These are phyloP conservation scores for Arthrobotrys sphaeroides DNA, from an alignment of 2,329 filamentous ascomycete species.

Conservation along the genomic window DNA sequence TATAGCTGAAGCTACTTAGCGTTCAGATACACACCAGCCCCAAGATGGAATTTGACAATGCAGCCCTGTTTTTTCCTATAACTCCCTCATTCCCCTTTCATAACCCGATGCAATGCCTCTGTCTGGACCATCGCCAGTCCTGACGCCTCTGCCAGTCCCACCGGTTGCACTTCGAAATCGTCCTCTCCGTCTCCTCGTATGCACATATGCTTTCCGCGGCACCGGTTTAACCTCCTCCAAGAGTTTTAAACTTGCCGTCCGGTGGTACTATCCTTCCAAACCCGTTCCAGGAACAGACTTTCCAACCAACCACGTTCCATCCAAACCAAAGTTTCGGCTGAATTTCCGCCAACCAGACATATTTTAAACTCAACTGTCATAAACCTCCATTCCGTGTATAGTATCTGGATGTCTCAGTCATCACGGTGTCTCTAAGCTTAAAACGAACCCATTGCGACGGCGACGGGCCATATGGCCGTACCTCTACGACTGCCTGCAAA, in stretches of 20 bases:
- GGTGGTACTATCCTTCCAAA: constrained; percentile 8
- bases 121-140: too few species aligned
- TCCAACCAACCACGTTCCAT: constrained; percentile 21
- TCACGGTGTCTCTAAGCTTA: constrained; percentile 53
- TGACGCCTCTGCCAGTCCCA: too few species aligned
- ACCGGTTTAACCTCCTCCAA: constrained; percentile 5
- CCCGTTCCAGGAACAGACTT: constrained; percentile 20
- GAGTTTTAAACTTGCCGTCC: background rate
- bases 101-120: constrained; percentile 12
- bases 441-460: constrained; percentile 55
- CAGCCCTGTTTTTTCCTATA: constrained; percentile 45
- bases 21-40: constrained; percentile 14
- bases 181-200: background rate
- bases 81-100: constrained; percentile 45
- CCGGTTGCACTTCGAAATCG: background rate
- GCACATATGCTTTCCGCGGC: constrained; percentile 5
- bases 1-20: constrained; percentile 17
- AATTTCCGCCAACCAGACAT: constrained; percentile 3
- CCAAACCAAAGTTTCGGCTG: constrained; percentile 31
- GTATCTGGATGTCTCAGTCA: constrained; percentile 47
- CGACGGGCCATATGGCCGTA: constrained; percentile 52
- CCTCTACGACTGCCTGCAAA: constrained; percentile 47
- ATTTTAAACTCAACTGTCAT: background rate
- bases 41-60: constrained; percentile 32
- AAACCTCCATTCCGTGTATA: constrained; percentile 5